Conservation (phyloP, 2,329 filamentous ascomycete species). For the Stachybotrys echinatus region DNA sequence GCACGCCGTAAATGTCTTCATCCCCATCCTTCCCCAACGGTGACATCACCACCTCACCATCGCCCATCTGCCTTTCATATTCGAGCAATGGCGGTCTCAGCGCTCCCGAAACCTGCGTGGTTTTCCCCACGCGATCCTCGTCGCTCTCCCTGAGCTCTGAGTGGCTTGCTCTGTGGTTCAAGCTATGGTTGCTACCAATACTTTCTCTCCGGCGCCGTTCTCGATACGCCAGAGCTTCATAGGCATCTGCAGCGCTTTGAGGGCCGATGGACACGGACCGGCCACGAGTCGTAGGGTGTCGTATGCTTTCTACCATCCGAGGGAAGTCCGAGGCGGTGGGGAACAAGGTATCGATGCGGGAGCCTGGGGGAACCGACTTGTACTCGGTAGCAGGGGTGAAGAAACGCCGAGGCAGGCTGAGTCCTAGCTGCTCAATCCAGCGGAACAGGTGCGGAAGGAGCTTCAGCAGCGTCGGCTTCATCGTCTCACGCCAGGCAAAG, state of each 20-base stretch:
- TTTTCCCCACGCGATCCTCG: slow-evolving; percentile 31
- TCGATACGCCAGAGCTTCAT: slow-evolving; percentile 89
- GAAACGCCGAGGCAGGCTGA: slow-evolving; percentile 81
- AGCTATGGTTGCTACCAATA: slow-evolving; percentile 43
- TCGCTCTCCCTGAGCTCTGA: slow-evolving; percentile 33
- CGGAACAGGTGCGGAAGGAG: slow-evolving; percentile 82
- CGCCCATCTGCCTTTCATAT: slow-evolving; percentile 71
- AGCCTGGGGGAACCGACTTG: slow-evolving; percentile 68
- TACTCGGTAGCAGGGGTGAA: slow-evolving; percentile 91
- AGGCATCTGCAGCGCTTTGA: slow-evolving; percentile 92
- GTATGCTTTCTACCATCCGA: slow-evolving; percentile 72
- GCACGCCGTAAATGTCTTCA: slow-evolving; percentile 25
- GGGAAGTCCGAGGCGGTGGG: slow-evolving; percentile 86
- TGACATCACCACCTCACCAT: slow-evolving; percentile 44
- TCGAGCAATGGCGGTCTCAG: slow-evolving; percentile 48
- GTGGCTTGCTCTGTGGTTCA: slow-evolving; percentile 38
- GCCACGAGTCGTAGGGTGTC: slow-evolving; percentile 64
- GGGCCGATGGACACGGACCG: slow-evolving; percentile 86
- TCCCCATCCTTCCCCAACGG: slow-evolving; percentile 21
- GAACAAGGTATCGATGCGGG: slow-evolving; percentile 74
- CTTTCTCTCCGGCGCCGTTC: slow-evolving; percentile 57
- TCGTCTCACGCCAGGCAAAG: slow-evolving; percentile 83
- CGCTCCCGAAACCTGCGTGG: slow-evolving; percentile 36
- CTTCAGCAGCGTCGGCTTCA: slow-evolving; percentile 78
- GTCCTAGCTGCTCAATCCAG: slow-evolving; percentile 70